phyloP scores from a whole-genome alignment of 257 asterid genomes.

The Galeopsis tetrahit region DNA sequence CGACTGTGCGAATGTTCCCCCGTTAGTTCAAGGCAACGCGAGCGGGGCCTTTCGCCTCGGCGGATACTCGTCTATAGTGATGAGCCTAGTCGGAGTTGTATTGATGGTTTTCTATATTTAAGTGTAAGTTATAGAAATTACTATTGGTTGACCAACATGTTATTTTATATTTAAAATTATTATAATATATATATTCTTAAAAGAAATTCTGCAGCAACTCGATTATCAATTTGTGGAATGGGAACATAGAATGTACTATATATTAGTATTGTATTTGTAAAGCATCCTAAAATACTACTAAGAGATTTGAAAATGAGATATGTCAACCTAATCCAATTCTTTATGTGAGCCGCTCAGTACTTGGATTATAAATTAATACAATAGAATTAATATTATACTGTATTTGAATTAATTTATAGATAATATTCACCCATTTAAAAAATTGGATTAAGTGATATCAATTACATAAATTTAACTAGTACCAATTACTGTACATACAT shows the following conservation, averaged over 20 bases:
- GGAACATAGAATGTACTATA: background rate
- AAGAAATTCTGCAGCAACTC: background rate
- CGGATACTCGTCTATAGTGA: constrained; percentile 8
- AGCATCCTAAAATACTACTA: no score
- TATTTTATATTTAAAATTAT: background rate
- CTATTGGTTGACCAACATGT: background rate
- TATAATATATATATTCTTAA: background rate
- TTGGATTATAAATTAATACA: no score
- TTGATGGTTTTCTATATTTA: constrained; percentile 25
- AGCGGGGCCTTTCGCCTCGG: constrained; percentile 22
- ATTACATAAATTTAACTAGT: no score
- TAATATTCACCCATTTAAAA: no score
- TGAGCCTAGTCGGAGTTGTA: constrained; percentile 30
- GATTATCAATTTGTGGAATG: background rate
- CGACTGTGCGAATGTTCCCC: constrained; percentile 40
- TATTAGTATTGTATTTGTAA: background rate
- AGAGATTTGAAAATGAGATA: no score
- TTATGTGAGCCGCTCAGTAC: no score
- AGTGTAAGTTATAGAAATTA: background rate
- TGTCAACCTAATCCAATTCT: no score
- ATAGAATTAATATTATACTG: no score
- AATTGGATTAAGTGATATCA: no score
- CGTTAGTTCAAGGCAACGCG: background rate
- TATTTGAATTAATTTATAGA: no score
- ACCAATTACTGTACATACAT: no score